These are phyloP conservation scores for Saccharomyces paradoxus DNA, from an alignment of 805 yeast species.

Conservation along the genomic window DNA sequence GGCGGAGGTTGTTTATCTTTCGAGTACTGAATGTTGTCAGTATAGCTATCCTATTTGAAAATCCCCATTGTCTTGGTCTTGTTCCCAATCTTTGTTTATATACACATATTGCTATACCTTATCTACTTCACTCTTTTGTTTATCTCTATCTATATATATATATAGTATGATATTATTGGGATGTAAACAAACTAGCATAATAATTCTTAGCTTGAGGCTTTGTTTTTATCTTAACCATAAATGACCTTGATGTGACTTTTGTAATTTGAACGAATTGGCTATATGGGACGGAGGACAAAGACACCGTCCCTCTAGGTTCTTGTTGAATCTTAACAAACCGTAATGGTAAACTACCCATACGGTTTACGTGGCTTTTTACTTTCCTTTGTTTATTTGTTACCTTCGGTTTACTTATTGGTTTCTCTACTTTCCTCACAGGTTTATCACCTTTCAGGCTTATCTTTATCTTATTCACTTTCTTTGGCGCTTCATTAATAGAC, in stretches of 20 bases:
- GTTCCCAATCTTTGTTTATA: not conserved
- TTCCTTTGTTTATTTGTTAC: slow-evolving; percentile 5
- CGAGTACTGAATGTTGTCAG: not conserved
- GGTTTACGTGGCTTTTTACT: slow-evolving; percentile 15
- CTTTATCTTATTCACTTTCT: slow-evolving; percentile 10
- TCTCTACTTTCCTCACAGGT: not conserved
- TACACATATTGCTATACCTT: not conserved
- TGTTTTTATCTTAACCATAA: slow-evolving; percentile 19
- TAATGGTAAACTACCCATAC: slow-evolving; percentile 27
- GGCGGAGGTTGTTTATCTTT: not conserved
- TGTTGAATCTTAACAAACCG: slow-evolving; percentile 38
- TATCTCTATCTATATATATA: not conserved
- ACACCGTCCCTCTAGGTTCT: slow-evolving; percentile 29
- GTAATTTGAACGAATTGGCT: slow-evolving; percentile 19
- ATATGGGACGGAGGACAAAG: slow-evolving; percentile 39
- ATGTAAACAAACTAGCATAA: too few relatives aligned
- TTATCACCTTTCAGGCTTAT: slow-evolving; percentile 4
- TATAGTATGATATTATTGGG: not conserved
- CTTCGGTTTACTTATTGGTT: not conserved
- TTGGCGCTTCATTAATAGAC: not conserved
- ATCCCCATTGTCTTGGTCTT: not conserved
- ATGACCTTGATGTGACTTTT: slow-evolving; percentile 26
- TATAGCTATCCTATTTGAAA: not conserved
- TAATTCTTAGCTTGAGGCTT: not conserved
- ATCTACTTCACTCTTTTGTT: not conserved